Base-by-base conservation (phyloP, 306 rosid genomes). In the Vigna unguiculata region DNA sequence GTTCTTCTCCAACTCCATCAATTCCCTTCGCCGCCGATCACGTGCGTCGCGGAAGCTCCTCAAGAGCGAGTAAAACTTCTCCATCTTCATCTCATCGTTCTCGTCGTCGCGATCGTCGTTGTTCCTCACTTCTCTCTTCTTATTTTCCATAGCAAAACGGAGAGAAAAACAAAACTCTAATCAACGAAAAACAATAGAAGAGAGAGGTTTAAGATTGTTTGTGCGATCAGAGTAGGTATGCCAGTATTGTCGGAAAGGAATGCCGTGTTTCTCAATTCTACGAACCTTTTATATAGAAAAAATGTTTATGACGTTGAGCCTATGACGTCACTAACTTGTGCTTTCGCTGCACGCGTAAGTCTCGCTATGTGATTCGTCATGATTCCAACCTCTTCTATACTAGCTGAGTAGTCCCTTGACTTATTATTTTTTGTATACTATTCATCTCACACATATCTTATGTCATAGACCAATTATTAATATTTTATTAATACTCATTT, bases 41-140 rank as follows among this genome's bases (percentile, higher is more conserved):
- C 90, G 85, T 0, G 81, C 82, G 32, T 86, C 81, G n/a, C 88
- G 73, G 57, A 83, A 86, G n/a, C 67, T 86, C 14, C 80, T 71
- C 57, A 88, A 12, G 10, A 88, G 78, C 10, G 86, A 64, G 48
- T 74, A 88, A 16, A 88, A 88, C 40, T 71, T 78, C 62, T 88
- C 85, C 57, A 88, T 84, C 83, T 86, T 72, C 32, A 25, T 66
- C 38, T 81, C 87, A 14, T 82, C 85, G 48, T 12, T 10, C 5
- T 12, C 48, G 24, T 84, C 87, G 15, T 82, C 85, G 4, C 12
- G 13, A 9, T 41, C 14, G 19, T 82, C 66, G 0, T 60, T 72
- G 0, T 81, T 41, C 5, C 4, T 30, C 32, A 3, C 9, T 20
- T 6, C 36, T 13, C 52, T 73, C 45, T 21, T 83, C 20, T 47